phyloP scores from a whole-genome alignment of 345 rosid genomes.

The Gossypium longicalyx region DNA sequence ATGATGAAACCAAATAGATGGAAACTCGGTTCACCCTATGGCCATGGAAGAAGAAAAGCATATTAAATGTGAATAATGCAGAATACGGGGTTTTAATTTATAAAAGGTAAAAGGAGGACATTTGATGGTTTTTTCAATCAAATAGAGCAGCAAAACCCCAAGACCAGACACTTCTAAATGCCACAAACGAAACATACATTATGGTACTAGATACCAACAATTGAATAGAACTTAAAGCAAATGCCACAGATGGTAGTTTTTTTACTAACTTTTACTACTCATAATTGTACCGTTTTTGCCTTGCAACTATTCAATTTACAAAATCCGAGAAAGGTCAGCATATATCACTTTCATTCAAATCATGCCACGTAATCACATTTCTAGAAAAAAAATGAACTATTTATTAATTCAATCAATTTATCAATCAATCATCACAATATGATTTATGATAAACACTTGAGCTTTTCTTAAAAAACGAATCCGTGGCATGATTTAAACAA shows the following conservation, averaged over 20 bases:
- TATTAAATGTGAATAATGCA: background rate
- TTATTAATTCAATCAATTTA: too few relatives aligned
- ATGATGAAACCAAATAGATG: constrained; percentile 94
- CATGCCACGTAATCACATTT: background rate
- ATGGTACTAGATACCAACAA: background rate
- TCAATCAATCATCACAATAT: too few relatives aligned
- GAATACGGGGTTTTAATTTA: background rate
- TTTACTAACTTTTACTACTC: background rate
- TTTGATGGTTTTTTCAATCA: background rate
- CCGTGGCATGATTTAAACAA: too few relatives aligned
- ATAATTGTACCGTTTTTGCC: background rate
- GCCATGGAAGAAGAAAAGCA: constrained; percentile 17
- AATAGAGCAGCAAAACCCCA: background rate
- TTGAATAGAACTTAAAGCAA: background rate
- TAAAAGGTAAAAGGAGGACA: background rate
- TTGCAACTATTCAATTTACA: background rate
- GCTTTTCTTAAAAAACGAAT: too few relatives aligned
- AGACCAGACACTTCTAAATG: background rate
- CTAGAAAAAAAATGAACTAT: too few relatives aligned
- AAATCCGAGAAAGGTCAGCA: background rate
- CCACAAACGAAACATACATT: background rate
- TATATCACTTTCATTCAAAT: too few relatives aligned
- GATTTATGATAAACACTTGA: too few relatives aligned
- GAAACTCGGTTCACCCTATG: constrained; percentile 95
- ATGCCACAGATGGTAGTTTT: background rate